Evolutionary conservation across 768 basidiomycete species (phyloP), one percentile per base, ranked within the genome.

Genomic region (Pleurotus ostreatus): DNA sequence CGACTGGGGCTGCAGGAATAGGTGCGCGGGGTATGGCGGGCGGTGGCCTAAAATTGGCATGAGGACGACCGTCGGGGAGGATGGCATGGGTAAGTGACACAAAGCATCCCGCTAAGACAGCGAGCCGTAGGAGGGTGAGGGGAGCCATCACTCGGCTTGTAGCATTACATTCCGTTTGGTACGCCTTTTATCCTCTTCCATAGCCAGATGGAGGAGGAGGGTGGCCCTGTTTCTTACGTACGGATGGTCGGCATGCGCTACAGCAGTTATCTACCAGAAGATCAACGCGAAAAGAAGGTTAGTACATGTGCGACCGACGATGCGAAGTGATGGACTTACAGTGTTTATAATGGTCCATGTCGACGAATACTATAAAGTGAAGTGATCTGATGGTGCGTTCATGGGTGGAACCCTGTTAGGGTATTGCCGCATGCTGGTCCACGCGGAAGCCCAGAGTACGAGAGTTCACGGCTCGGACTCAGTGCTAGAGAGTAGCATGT

Each of bases 11-110:
- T 34, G 62, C 66, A n/a, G 66, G 57, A 15, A 61, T 63, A 6
- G 66, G 63, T n/a, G 67, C 45, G 5, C 47, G 40, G 30, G 79
- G 76, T 22, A 78, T 59, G 15, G 65, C 64, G 0, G 78, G 73
- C 0, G 65, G 64, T 18, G 63, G 74, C 63, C 71, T 65, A 48
- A 77, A 69, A 59, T 78, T 80, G 26, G 65, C 75, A 47, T 78
- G 71, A 7, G 65, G 62, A 15, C 75, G 71, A 4, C 73, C 74
- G 72, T 76, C 74, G 20, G 63, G 66, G 8, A 69, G 62, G 12
- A 56, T 58, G 12, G 67, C 69, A 47, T 44, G 46, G 18, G 55
- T 62, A n/a, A 68, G 61, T 12, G 57, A 65, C 22, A 61, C 61
- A 11, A 61, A 41, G n/a, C 58, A 55, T 6, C 61, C 57, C 39